Evolutionary conservation across 1,284 basidiomycete genomes (phyloP).

Genomic region (Leccinum cinnamomeum): DNA sequence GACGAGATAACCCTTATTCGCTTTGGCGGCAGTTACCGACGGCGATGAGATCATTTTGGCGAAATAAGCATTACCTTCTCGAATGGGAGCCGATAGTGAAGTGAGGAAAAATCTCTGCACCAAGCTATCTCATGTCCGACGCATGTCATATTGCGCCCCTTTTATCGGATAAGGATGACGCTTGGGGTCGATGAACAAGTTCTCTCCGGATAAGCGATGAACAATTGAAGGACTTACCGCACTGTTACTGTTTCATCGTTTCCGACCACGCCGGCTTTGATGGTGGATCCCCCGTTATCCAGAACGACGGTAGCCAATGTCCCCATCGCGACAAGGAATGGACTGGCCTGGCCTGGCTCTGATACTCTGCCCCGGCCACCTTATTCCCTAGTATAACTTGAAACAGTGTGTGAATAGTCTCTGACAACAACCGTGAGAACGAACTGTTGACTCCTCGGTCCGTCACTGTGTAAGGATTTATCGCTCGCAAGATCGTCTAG

Average conservation of each 20-base stretch:
- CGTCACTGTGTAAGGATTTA: background rate
- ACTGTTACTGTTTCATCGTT: slow-evolving; percentile 26
- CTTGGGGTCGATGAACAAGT: slow-evolving; percentile 40
- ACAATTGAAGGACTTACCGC: slow-evolving; percentile 17
- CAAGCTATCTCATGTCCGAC: slow-evolving; percentile 78
- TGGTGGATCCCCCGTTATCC: slow-evolving; percentile 82
- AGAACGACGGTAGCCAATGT: slow-evolving; percentile 58
- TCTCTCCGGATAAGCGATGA: background rate
- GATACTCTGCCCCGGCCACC: background rate
- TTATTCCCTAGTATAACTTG: background rate
- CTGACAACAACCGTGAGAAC: slow-evolving; percentile 19
- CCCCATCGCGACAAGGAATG: slow-evolving; percentile 35
- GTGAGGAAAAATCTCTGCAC: slow-evolving; percentile 75
- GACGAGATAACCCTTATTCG: slow-evolving; percentile 76
- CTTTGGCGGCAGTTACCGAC: slow-evolving; percentile 12
- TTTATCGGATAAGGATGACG: slow-evolving; percentile 73
- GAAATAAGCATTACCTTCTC: slow-evolving; percentile 63
- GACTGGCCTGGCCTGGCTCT: background rate
- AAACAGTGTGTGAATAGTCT: background rate
- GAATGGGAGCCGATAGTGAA: slow-evolving; percentile 81
- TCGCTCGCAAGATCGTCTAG: slow-evolving; percentile 3
- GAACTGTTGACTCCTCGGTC: background rate
- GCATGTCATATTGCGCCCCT: slow-evolving; percentile 76
- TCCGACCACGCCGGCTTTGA: slow-evolving; percentile 68
- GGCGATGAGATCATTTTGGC: slow-evolving; percentile 4